Percentiles rank a stretch among this genome's conserved stretches.
Evolutionary conservation across 2,329 filamentous ascomycete genomes (phyloP).

Genomic region (Boeremia exigua): DNA sequence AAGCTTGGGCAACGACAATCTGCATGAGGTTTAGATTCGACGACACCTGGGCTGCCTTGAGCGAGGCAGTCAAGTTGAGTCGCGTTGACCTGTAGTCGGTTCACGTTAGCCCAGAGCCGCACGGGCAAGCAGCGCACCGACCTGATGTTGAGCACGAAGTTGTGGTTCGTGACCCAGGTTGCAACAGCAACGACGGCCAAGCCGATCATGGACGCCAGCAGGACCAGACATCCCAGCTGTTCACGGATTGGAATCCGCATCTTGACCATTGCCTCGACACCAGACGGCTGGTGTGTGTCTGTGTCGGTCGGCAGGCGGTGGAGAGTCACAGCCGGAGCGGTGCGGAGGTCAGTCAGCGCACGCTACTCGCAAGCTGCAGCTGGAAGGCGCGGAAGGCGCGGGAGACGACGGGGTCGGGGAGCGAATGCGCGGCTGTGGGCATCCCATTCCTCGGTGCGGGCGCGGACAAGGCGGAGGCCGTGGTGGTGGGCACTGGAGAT

Average conservation of each 20-base stretch:
- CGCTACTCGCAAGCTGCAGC: constrained; percentile 18
- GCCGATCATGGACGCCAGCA: constrained; percentile 74
- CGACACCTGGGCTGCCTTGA: constrained; percentile 83
- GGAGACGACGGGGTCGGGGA: constrained; percentile 21
- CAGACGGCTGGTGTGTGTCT: background rate
- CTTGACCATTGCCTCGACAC: constrained; percentile 44
- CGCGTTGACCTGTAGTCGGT: constrained; percentile 57
- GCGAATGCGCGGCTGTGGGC: constrained; percentile 16
- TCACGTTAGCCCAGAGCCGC: background rate
- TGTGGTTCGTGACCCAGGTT: constrained; percentile 57
- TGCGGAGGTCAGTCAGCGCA: constrained; percentile 25
- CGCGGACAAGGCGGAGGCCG: background rate
- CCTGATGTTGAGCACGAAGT: constrained; percentile 16
- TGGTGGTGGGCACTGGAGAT: background rate
- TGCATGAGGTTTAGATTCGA: constrained; percentile 81
- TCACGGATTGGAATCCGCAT: constrained; percentile 90
- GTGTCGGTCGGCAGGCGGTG: background rate
- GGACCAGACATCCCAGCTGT: constrained; percentile 82
- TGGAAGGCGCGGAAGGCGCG: constrained; percentile 15
- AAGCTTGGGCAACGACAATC: constrained; percentile 73
- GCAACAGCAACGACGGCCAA: constrained; percentile 82
- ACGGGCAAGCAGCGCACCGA: constrained; percentile 1
- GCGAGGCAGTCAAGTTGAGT: constrained; percentile 78
- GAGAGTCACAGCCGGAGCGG: constrained; percentile 10
- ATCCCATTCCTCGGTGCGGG: constrained; percentile 37